Base-by-base conservation (phyloP, 2,329 filamentous ascomycete species). In the Nigrospora sphaerica region DNA sequence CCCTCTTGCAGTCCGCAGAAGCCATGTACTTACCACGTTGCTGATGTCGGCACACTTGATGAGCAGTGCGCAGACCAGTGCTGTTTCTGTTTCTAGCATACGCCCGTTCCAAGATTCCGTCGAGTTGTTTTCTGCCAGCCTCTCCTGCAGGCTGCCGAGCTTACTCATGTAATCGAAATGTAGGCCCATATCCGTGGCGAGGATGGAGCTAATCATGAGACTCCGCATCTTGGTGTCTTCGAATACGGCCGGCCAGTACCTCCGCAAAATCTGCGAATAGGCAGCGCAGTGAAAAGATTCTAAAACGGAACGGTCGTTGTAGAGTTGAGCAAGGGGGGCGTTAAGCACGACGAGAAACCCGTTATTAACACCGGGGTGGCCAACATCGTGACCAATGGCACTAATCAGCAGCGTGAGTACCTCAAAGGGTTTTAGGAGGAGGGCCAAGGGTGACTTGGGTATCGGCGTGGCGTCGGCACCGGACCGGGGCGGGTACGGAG, bases 41-140 rank as follows among this genome's bases (percentile, higher is more conserved):
- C 92, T 96, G 61, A 98, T 97, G 65, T 98, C 93, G 35, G 93
- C 93, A 62, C 93, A 97, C 65, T 98, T 98, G 69, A 98, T 96
- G 49, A 98, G 71, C 47, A 98, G 71, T 13, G 90, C 90, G 66
- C 93, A 97, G n/a, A 86, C 73, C 40, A 97, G 69, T 11, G 87
- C 82, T 54, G 85, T 86, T 54, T 90, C 80, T 55, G 91, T 85
- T 50, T 93, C 84, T 12, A 85, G 63, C 54, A 85, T 78, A 54
- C 90, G 86, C 6, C 79, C 80, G 49, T 84, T 85, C 90, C 89
- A 96, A 10, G 78, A 79, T 47, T 88, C 82, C 5, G 80, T 78
- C 42, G 73, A 76, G 46, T 81, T 74, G 54, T 81, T 83, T 35
- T 81, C 80, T 36, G 81, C 76, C 12, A 95, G 74, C 62, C 86